Percentiles rank a stretch among this genome's conserved stretches.
Evolutionary conservation across 495 filamentous ascomycete genomes (phyloP).

Genomic region (Aspergillus taichungensis): DNA sequence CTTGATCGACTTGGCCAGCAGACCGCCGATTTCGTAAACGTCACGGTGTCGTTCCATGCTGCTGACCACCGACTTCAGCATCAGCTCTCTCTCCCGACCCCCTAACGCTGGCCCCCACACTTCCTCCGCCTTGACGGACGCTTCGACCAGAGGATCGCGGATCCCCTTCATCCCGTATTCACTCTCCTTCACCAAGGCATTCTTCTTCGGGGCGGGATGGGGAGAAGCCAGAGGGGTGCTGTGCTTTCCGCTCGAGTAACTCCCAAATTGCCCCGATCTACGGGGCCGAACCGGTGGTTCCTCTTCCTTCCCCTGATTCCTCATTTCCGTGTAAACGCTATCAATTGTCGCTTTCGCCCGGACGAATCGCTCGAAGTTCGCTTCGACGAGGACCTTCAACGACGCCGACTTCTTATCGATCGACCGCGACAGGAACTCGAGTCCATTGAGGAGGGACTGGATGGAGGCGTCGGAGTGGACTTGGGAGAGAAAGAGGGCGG

Average conservation of each 20-base stretch:
- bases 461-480: conserved; percentile 80
- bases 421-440: conserved; percentile 73
- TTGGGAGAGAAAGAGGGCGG: conserved; percentile 82
- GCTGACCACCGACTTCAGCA: conserved; percentile 62
- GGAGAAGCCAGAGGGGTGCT: conserved; percentile 22
- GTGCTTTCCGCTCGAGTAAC: conserved; percentile 40
- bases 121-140: conserved; percentile 88
- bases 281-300: conserved; percentile 46
- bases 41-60: conserved; percentile 70
- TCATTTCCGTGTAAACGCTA: conserved; percentile 97
- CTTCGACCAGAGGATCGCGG: conserved; percentile 75
- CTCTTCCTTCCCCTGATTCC: conserved; percentile 66
- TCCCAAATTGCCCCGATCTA: conserved; percentile 52
- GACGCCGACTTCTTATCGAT: conserved; percentile 97
- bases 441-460: conserved; percentile 63
- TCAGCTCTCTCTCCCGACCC: conserved; percentile 84
- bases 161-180: conserved; percentile 92
- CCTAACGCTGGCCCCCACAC: conserved; percentile 92
- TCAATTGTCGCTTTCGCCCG: conserved; percentile 94
- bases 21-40: conserved; percentile 67
- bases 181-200: conserved; percentile 83
- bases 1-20: conserved; percentile 77
- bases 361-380: conserved; percentile 96
- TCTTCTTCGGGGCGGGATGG: conserved; percentile 52
- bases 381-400: conserved; percentile 89